phyloP scores from a whole-genome alignment of 805 yeast genomes.

The Candida morakotiae region DNA sequence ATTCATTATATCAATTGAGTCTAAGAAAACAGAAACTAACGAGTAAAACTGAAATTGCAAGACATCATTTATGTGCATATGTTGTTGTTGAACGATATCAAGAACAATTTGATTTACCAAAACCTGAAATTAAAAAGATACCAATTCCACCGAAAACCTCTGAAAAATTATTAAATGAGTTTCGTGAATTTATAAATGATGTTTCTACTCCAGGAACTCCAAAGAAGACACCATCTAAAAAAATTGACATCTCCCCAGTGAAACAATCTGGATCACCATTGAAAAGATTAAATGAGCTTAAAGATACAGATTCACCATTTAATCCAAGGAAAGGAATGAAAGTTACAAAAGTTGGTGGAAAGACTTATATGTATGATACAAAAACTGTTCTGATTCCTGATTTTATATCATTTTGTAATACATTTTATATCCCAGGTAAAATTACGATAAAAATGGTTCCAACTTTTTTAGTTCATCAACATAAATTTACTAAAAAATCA shows the following conservation, averaged over 20 bases:
- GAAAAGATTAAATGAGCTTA: conserved; percentile 18
- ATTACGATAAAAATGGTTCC: conserved; percentile 48
- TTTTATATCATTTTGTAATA: conserved; percentile 50
- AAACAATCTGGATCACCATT: conserved; percentile 28
- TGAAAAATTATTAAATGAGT: conserved; percentile 40
- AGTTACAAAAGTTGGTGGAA: conserved; percentile 6
- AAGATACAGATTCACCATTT: conserved; percentile 24
- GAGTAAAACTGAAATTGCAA: conserved; percentile 55
- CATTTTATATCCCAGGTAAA: conserved; percentile 56
- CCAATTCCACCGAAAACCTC: conserved; percentile 53
- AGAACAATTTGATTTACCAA: conserved; percentile 41
- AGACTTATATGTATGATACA: conserved; percentile 12
- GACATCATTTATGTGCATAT: conserved; percentile 65
- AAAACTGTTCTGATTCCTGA: conserved; percentile 29
- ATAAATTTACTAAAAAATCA: conserved; percentile 48
- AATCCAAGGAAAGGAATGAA: conserved; percentile 14
- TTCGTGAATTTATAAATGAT: conserved; percentile 36
- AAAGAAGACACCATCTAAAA: conserved; percentile 18
- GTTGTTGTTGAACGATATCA: conserved; percentile 52
- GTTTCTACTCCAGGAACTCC: conserved; percentile 17
- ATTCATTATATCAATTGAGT: conserved; percentile 46
- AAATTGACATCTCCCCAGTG: conserved; percentile 15
- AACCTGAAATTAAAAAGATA: conserved; percentile 46
- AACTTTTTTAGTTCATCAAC: conserved; percentile 46
- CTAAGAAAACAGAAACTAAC: conserved; percentile 51